Base-by-base conservation (phyloP, 768 basidiomycete genomes). In the Albatrellus ellisii region DNA sequence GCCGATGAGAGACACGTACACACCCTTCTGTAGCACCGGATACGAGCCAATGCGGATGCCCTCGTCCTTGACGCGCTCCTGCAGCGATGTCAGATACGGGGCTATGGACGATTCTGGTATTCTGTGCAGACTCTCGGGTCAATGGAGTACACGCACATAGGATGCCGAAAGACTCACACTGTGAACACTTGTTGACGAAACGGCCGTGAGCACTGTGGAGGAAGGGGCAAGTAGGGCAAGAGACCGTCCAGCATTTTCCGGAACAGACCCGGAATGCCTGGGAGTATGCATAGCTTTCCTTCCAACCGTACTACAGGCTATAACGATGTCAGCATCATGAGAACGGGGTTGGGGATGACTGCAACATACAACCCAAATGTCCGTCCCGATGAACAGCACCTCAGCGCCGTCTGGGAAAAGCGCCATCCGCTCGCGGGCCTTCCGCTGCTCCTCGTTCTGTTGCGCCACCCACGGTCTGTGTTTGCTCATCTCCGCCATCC, bases 231-330 rank as follows among this genome's bases (percentile, higher is more conserved):
- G 56, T 77, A 86, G 7, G 75, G 74, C 11, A 73, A 73, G 17
- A 92, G 63, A 15, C 70, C 75, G 41, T 77, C 70, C 26, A 95
- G 62, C 68, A 97, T 80, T 58, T 73, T 75, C 52, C 82, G 76
- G 62, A 92, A 94, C 24, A 94, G 68, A 3, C 67, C 61, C 0
- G 92, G 92, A 34, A 95, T 87, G 24, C 92, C 92, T 0, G 92
- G 92, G 61, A 97, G 80, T 21, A 97, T 67, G 60, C 88, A 94
- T 12, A 95, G 67, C 62, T 86, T 92, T 18, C 84, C 82, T 51
- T 75, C 75, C 2, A 95, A 66, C 14, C 89, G 71, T 0, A 94
- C 78, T 10, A 95, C 86, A 20, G 91, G 91, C 84, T 87, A 51
- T n/a, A n/a, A n/a, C 25, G n/a, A 18, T 26, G 14, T 11, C 20